phyloP scores from a whole-genome alignment of 495 filamentous ascomycete species.

The Jackrogersella multiformis region DNA sequence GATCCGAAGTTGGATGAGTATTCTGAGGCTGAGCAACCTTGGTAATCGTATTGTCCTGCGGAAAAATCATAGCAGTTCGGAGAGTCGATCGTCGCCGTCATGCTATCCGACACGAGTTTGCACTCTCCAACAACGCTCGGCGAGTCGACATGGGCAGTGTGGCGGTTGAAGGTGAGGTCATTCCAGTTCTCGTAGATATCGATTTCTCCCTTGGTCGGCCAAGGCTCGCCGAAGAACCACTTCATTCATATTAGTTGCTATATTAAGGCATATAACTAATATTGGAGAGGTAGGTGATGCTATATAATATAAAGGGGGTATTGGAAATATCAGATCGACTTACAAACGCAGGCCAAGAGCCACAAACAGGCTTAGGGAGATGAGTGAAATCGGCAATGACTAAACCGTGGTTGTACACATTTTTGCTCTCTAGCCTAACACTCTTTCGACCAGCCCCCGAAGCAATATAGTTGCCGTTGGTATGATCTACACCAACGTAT shows the following conservation, averaged over 20 bases:
- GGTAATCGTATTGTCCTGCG: slow-evolving; percentile 38
- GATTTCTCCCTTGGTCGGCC: slow-evolving; percentile 84
- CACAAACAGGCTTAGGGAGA: slow-evolving; percentile 73
- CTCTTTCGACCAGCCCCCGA: slow-evolving; percentile 64
- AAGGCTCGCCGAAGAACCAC: slow-evolving; percentile 79
- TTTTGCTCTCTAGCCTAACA: slow-evolving; percentile 73
- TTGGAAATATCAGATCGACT: slow-evolving; percentile 24
- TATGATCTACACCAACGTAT: slow-evolving; percentile 60
- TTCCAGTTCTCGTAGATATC: slow-evolving; percentile 92
- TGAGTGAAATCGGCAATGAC: slow-evolving; percentile 76
- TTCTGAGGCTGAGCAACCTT: slow-evolving; percentile 51
- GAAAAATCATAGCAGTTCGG: slow-evolving; percentile 65
- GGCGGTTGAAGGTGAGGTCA: slow-evolving; percentile 65
- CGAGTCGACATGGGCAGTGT: slow-evolving; percentile 76
- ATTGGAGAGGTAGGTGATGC: not conserved
- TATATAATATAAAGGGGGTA: not conserved
- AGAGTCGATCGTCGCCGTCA: slow-evolving; percentile 59
- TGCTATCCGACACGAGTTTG: slow-evolving; percentile 54
- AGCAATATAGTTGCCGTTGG: slow-evolving; percentile 24
- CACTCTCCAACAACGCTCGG: slow-evolving; percentile 68
- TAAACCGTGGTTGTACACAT: slow-evolving; percentile 71
- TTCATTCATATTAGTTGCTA: slow-evolving; percentile 44
- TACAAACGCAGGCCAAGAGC: slow-evolving; percentile 63
- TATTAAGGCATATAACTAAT: not conserved
- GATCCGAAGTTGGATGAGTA: slow-evolving; percentile 71